phyloP scores from a whole-genome alignment of 352 stramenopile genomes.

The Albugo laibachii region DNA sequence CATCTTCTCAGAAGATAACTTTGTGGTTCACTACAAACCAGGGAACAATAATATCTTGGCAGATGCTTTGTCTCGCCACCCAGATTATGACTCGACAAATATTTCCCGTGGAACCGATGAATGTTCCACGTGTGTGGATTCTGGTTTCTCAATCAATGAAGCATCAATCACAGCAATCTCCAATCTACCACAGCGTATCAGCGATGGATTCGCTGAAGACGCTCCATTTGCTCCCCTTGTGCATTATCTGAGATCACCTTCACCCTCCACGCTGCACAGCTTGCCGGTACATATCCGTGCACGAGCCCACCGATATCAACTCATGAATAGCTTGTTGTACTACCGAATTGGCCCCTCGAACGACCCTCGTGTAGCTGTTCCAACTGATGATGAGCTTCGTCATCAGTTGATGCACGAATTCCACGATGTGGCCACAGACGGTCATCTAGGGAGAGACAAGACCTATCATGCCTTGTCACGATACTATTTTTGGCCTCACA shows the following conservation, averaged over 20 bases:
- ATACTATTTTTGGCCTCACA: background rate
- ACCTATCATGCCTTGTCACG: background rate
- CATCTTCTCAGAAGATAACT: constrained; percentile 14
- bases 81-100: constrained; percentile 1
- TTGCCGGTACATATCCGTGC: too few species aligned
- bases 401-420: background rate
- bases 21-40: constrained; percentile 10
- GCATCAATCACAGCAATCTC: background rate
- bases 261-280: background rate
- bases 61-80: constrained; percentile 7
- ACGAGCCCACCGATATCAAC: background rate
- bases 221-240: background rate
- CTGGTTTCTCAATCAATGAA: background rate
- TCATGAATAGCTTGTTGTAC: background rate
- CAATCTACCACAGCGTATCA: background rate
- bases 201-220: too few species aligned
- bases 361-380: background rate
- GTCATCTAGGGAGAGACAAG: background rate
- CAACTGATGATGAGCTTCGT: background rate
- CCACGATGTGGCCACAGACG: too few species aligned
- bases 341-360: background rate
- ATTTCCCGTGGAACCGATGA: background rate
- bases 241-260: too few species aligned
- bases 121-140: background rate
- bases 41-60: constrained; percentile 9